These are phyloP conservation scores for Tylopilus cervinicoccineus DNA, from an alignment of 768 basidiomycete genomes.

Conservation along the genomic window DNA sequence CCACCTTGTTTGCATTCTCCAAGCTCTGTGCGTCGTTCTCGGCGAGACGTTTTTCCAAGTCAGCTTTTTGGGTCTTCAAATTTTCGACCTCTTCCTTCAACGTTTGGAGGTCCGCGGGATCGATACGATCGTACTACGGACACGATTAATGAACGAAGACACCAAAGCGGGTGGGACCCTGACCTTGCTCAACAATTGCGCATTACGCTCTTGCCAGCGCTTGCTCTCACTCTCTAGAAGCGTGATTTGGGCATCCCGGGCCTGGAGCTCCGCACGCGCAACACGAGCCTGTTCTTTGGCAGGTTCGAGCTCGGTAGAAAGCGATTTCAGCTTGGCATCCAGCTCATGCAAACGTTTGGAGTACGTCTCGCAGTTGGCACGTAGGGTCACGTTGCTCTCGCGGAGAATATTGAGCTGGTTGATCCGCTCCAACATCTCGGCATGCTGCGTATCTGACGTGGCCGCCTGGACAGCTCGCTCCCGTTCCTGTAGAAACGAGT, in stretches of 20 bases:
- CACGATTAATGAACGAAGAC: not conserved
- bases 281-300: conserved; percentile 65
- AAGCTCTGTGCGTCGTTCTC: conserved; percentile 31
- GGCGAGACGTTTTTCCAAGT: conserved; percentile 27
- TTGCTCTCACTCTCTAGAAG: conserved; percentile 74
- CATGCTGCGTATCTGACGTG: conserved; percentile 73
- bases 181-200: conserved; percentile 78
- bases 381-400: conserved; percentile 84
- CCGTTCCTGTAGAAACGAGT: conserved; percentile 56
- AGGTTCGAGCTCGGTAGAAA: conserved; percentile 67
- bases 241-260: conserved; percentile 59
- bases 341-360: conserved; percentile 65
- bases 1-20: conserved; percentile 31
- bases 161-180: not conserved
- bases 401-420: conserved; percentile 82
- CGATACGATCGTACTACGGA: conserved; percentile 78
- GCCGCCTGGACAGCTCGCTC: conserved; percentile 70
- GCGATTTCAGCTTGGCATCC: conserved; percentile 54
- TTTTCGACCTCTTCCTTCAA: conserved; percentile 69
- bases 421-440: conserved; percentile 80
- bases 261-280: conserved; percentile 70
- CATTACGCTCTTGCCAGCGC: conserved; percentile 81
- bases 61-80: conserved; percentile 43
- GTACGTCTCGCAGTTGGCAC: conserved; percentile 71
- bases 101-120: conserved; percentile 78